Percentiles rank a stretch among this genome's conserved stretches.
Conservation (phyloP, 305 asterid genomes). For the Fraxinus velutina region DNA sequence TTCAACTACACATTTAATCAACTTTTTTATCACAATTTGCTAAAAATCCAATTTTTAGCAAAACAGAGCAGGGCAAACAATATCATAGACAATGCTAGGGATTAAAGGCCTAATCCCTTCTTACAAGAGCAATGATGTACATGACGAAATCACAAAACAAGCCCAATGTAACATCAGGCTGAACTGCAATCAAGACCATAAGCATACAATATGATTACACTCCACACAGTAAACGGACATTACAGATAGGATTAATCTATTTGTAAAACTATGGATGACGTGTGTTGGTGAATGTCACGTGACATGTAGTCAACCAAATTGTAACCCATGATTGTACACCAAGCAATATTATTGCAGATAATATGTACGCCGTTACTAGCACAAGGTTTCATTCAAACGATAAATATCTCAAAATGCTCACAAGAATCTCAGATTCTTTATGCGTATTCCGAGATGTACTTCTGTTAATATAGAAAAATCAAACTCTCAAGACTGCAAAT, state of each 20-base stretch:
- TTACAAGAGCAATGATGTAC: background rate
- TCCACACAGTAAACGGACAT: background rate
- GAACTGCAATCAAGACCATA: background rate
- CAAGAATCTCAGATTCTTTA: background rate
- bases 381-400: background rate
- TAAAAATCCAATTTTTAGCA: background rate
- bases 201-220: background rate
- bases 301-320: background rate
- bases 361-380: background rate
- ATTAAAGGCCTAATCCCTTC: background rate
- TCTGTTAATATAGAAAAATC: background rate
- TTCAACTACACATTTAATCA: background rate
- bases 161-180: background rate
- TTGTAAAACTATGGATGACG: background rate
- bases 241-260: background rate
- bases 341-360: background rate
- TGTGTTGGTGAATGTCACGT: background rate
- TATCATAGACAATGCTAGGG: background rate
- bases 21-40: background rate
- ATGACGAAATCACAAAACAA: background rate
- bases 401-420: background rate
- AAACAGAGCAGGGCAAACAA: background rate
- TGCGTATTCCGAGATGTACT: background rate
- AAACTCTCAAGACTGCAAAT: background rate
- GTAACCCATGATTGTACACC: background rate